Evolutionary conservation across 192 early-diverging fungal species (phyloP).

Genomic region (Backusella mclennaniae): DNA sequence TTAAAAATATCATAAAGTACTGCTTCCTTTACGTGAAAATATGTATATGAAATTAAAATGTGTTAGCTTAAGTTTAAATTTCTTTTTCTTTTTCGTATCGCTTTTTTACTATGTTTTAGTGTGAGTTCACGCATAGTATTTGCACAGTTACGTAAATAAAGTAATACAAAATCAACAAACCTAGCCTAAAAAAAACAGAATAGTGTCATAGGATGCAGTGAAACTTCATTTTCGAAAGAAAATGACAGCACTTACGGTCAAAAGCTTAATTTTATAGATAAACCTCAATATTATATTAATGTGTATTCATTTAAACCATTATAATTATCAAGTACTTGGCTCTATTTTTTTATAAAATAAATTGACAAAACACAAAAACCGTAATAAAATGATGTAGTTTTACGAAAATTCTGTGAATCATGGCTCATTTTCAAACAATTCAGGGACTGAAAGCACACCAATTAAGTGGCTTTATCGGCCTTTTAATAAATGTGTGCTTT

Average conservation of each 20-base stretch:
- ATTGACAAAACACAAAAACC: background rate
- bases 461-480: background rate
- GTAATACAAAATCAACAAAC: no score
- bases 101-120: background rate
- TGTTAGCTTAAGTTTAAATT: background rate
- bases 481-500: background rate
- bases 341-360: background rate
- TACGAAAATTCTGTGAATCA: background rate
- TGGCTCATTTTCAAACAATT: background rate
- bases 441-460: background rate
- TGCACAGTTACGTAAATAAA: no score
- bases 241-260: background rate
- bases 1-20: no score
- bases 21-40: background rate
- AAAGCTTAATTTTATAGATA: background rate
- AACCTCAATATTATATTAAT: background rate
- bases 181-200: no score
- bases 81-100: background rate
- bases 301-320: background rate
- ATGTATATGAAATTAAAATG: background rate
- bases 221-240: background rate
- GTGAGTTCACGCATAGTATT: no score
- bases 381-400: background rate
- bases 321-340: background rate
- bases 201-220: background rate